Percentiles rank a stretch among this genome's conserved stretches.
Evolutionary conservation across 345 rosid genomes (phyloP).

Genomic region (Eucalyptus marginata): DNA sequence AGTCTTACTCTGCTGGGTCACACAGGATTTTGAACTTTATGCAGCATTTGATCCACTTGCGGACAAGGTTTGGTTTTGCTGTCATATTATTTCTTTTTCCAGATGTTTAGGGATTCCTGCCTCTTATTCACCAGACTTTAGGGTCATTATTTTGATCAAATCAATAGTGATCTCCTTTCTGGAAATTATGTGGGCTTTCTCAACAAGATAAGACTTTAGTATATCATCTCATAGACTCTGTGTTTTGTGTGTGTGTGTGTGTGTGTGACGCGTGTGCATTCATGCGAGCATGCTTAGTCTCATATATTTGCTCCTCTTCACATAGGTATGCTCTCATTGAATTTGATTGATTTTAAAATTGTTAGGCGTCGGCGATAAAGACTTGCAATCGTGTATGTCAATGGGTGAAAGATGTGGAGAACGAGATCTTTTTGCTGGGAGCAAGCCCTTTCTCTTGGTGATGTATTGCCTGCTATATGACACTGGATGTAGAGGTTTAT

Average conservation of each 20-base stretch:
- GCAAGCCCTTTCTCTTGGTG: constrained; percentile 98
- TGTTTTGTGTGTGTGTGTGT: neutral
- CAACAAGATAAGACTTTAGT: neutral
- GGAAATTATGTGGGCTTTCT: neutral
- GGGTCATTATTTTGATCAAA: neutral
- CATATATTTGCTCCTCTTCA: neutral
- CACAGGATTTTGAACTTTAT: constrained; percentile 94
- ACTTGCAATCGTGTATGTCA: constrained; percentile 86
- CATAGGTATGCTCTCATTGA: neutral
- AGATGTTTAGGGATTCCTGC: neutral
- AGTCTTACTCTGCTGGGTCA: constrained; percentile 96
- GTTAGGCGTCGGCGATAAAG: constrained; percentile 84
- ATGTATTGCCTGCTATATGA: constrained; percentile 6
- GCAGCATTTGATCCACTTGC: constrained; percentile 98
- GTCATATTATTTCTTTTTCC: neutral
- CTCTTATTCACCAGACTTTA: neutral
- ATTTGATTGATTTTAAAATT: neutral
- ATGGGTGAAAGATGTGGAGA: constrained; percentile 92
- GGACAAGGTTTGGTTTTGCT: constrained; percentile 54
- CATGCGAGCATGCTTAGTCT: neutral
- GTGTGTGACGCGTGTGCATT: neutral
- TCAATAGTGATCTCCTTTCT: neutral
- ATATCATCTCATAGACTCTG: neutral
- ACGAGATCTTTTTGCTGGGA: constrained; percentile 92
- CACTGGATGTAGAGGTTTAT: constrained; percentile 10